Percentiles rank a stretch among this genome's conserved stretches.
phyloP scores from a whole-genome alignment of 73 alveolate genomes.

The Paramecium sonneborni region DNA sequence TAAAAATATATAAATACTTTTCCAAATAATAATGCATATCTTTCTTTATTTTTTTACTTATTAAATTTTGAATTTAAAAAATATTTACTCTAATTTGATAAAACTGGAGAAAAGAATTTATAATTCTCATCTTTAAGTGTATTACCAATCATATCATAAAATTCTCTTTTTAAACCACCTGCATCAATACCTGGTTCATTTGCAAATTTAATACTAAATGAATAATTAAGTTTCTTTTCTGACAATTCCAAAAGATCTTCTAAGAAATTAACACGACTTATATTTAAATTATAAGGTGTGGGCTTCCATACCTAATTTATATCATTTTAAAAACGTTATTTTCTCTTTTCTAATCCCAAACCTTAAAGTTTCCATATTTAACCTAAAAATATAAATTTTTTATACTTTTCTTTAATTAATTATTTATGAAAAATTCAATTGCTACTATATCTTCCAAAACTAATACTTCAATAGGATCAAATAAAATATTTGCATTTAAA shows the following conservation, averaged over 20 bases:
- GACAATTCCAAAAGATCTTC: slow-evolving; percentile 48
- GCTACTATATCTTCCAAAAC: neutral
- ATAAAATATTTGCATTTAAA: neutral
- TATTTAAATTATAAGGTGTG: neutral
- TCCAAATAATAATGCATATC: slow-evolving; percentile 46
- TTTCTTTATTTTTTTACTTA: slow-evolving; percentile 4
- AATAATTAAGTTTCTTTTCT: slow-evolving; percentile 1
- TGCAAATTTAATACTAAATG: slow-evolving; percentile 8
- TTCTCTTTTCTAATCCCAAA: slow-evolving; percentile 58
- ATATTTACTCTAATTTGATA: neutral
- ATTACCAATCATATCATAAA: slow-evolving; percentile 62
- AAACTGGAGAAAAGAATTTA: slow-evolving; percentile 42
- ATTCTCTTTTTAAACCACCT: slow-evolving; percentile 68
- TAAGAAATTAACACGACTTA: slow-evolving; percentile 51
- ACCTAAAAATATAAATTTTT: neutral
- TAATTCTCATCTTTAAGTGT: slow-evolving; percentile 58
- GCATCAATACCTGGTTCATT: slow-evolving; percentile 69
- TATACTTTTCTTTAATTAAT: neutral
- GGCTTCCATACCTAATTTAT: neutral
- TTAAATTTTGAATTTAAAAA: neutral
- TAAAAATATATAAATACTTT: neutral
- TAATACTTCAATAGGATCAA: neutral
- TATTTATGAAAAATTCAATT: neutral
- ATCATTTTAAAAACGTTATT: neutral
- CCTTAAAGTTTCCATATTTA: neutral